Conservation (phyloP, 23 red algal genomes). For the Agarophyton chilense region DNA sequence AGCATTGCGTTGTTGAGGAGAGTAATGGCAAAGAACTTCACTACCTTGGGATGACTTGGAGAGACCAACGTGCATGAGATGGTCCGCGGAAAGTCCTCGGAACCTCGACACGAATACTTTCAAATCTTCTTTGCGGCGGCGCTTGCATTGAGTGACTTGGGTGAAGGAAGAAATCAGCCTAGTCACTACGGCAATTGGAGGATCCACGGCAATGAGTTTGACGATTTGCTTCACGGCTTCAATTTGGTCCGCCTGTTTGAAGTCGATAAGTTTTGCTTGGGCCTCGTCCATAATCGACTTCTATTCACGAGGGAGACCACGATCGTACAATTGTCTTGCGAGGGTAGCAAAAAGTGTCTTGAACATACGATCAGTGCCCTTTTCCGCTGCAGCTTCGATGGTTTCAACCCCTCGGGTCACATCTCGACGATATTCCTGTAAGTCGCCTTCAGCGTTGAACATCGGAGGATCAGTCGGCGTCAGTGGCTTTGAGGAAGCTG, state of each 20-base stretch:
- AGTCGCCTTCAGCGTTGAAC: background rate
- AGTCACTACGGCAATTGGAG: too few relatives aligned
- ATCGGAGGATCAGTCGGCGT: background rate
- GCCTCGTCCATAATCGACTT: background rate
- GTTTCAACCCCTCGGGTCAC: slow-evolving; percentile 1
- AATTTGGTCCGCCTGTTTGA: too few relatives aligned
- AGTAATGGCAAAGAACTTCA: slow-evolving; percentile 22
- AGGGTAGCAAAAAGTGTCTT: slow-evolving; percentile 9
- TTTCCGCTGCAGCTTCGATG: background rate
- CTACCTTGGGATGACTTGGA: slow-evolving; percentile 3
- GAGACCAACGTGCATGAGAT: background rate
- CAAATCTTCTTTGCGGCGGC: too few relatives aligned
- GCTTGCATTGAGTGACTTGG: too few relatives aligned
- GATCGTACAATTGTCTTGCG: background rate
- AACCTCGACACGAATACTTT: too few relatives aligned
- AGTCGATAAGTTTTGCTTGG: slow-evolving; percentile 2
- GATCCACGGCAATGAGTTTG: too few relatives aligned
- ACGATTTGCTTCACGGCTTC: too few relatives aligned
- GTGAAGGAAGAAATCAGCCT: too few relatives aligned
- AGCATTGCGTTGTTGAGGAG: slow-evolving; percentile 29
- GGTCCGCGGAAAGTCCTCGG: slow-evolving; percentile 14
- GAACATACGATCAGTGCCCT: background rate
- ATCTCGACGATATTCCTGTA: slow-evolving; percentile 4
- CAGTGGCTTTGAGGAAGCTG: background rate
- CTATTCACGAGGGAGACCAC: too few relatives aligned